Base-by-base conservation (phyloP, 2,329 filamentous ascomycete species). In the Ascochyta pisi region DNA sequence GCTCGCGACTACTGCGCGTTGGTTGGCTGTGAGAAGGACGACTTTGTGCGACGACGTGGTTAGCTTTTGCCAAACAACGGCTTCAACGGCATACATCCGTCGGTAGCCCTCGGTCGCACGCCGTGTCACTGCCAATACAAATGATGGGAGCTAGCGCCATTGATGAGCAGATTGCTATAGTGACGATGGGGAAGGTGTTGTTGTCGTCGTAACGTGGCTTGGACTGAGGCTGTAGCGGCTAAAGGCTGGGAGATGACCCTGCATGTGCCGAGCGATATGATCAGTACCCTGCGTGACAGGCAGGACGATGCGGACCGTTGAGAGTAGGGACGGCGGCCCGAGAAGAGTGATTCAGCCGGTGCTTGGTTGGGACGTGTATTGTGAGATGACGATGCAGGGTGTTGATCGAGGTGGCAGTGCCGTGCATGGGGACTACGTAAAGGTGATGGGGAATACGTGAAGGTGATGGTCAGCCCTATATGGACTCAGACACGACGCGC, bases 171-270 rank as follows among this genome's bases (percentile, higher is more conserved):
- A 46, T 35, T 55, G 58, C 19, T 34, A 31, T 15, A 24, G 24
- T 12, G 29, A 27, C 16, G 26, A 35, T 44, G 29, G 40, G 43
- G 49, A 22, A 34, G 16, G 33, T 16, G 31, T 34, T 38, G 50
- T 29, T 58, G 61, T 45, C 45, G 41, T 45, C 58, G 57, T 50
- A 49, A 50, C 47, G 41, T 58, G 61, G 60, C 62, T 65, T 60
- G 43, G 51, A 33, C 42, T 56, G 57, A 55, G 58, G 64, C 56
- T 60, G 64, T 41, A 58, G 62, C 64, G 61, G 66, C 59, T 55
- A 73, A 73, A 73, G 62, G 60, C 26, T 54, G 62, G 58, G 61
- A 65, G 63, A 69, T 60, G 53, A 62, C 52, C 54, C 45, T 65
- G 61, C 64, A 63, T 61, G 57, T 57, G 58, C 62, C 63, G 57